These are phyloP conservation scores for Phytophthora tentaculata DNA, from an alignment of 352 stramenopile genomes.

Conservation along the genomic window DNA sequence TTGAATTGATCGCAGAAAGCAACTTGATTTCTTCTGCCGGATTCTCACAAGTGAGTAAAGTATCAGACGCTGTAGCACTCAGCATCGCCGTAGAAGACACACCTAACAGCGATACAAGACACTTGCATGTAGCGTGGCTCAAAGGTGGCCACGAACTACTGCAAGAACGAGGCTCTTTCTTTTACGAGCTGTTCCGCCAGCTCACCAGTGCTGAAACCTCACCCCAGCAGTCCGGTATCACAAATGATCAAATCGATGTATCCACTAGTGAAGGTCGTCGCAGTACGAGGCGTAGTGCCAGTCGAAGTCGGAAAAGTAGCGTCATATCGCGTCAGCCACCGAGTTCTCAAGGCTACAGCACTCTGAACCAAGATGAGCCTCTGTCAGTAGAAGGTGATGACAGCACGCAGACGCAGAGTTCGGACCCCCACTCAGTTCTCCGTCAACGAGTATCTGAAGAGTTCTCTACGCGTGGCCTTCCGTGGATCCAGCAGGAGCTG, in stretches of 20 bases:
- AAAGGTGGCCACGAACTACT: conserved; percentile 78
- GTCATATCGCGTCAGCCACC: not conserved
- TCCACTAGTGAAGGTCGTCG: not conserved
- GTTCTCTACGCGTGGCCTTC: conserved; percentile 47
- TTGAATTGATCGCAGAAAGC: conserved; percentile 30
- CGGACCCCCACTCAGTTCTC: conserved; percentile 5
- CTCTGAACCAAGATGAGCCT: not conserved
- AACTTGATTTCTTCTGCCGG: not conserved
- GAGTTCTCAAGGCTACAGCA: not conserved
- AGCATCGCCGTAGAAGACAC: not conserved
- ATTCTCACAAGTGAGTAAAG: conserved; percentile 14
- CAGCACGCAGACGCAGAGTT: not conserved
- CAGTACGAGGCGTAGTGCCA: not conserved
- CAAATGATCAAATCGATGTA: not conserved
- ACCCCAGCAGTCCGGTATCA: not conserved
- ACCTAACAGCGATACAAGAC: conserved; percentile 10
- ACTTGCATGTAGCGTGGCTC: conserved; percentile 71
- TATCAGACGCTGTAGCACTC: conserved; percentile 27
- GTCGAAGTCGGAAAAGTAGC: conserved; percentile 8
- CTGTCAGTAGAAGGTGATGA: not conserved
- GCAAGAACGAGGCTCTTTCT: conserved; percentile 63
- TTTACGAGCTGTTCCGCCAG: conserved; percentile 63
- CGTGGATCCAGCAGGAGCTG: conserved; percentile 85
- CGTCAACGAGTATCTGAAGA: conserved; percentile 35
- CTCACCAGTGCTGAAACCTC: conserved; percentile 23